Evolutionary conservation across 495 filamentous ascomycete species (phyloP), one percentile per base, ranked within the genome.

Genomic region (Lasiosphaeris hirsuta): DNA sequence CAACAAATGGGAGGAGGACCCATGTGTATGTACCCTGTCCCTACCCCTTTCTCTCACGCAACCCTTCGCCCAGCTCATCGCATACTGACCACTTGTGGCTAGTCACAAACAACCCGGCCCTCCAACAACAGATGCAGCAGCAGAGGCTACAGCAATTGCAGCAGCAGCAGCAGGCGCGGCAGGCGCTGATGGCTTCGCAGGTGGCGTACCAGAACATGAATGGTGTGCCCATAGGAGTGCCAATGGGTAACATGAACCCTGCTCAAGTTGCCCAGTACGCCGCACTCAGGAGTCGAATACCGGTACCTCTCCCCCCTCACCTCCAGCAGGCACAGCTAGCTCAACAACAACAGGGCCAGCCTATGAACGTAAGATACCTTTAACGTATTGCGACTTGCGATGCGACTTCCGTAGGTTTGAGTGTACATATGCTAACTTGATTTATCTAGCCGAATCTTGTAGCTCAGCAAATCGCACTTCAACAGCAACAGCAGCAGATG

Each of bases 141-240:
- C 72, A 66, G 44, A 52, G 60, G 39, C 60, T 69, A 0, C 62
- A 63, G 23, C 60, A 73, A 34, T 63, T 78, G 17, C 77, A 78
- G 43, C 77, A 78, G 39, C 72, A 74, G 42, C 70, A 78, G 36
- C 68, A 75, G 47, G 69, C 64, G 44, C 68, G 82, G 50, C 72
- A 81, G 46, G 75, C 48, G 57, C 69, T 67, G 69, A 77, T 72
- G 68, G 74, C 77, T 4, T 79, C 79, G 56, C 81, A 82, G 15
- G 70, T 61, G 7, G 68, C 68, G 48, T 70, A 75, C 60, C 59
- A 56, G n/a, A 59, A 58, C 44, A 48, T 69, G 59, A 79, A 76
- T 36, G 72, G 73, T 33, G 71, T 86, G 62, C 81, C 81, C 17
- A 84, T 88, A 65, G 83, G 81, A 13, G 81, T 84, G 23, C 83